A percentile compares a stretch with the other conserved stretches of the same genome.
phyloP scores from a whole-genome alignment of 352 stramenopile genomes.

The Elongisporangium undulatum region DNA sequence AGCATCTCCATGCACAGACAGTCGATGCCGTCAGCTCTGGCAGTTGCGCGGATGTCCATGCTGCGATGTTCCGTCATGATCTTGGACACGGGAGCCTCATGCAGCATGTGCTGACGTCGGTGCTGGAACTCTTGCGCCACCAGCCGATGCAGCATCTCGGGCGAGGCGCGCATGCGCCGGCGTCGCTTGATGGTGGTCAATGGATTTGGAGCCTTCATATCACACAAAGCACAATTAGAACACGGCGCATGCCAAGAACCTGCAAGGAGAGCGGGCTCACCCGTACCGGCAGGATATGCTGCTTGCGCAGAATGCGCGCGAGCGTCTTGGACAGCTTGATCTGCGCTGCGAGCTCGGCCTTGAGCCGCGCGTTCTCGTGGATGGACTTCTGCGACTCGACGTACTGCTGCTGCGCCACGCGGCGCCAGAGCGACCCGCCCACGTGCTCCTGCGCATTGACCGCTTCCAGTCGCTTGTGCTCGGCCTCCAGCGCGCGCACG shows the following conservation, averaged over 20 bases:
- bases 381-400: slow-evolving; percentile 27
- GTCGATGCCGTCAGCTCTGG: neutral
- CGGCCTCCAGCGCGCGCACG: slow-evolving; percentile 8
- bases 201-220: neutral
- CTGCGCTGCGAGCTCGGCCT: slow-evolving; percentile 22
- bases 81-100: neutral
- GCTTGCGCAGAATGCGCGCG: slow-evolving; percentile 33
- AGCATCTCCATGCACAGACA: neutral
- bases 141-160: neutral
- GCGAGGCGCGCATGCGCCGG: neutral
- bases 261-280: neutral
- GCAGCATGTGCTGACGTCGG: neutral
- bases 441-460: slow-evolving; percentile 4
- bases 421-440: slow-evolving; percentile 26
- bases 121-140: neutral
- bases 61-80: neutral
- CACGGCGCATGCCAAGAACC: no score
- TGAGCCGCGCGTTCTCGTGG: slow-evolving; percentile 32
- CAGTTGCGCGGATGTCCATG: neutral
- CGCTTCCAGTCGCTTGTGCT: neutral
- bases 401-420: slow-evolving; percentile 33
- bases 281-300: slow-evolving; percentile 20
- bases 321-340: slow-evolving; percentile 32
- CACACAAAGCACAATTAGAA: neutral
- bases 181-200: neutral